phyloP scores from a whole-genome alignment of 345 rosid species.

The Cardamine resedifolia region DNA sequence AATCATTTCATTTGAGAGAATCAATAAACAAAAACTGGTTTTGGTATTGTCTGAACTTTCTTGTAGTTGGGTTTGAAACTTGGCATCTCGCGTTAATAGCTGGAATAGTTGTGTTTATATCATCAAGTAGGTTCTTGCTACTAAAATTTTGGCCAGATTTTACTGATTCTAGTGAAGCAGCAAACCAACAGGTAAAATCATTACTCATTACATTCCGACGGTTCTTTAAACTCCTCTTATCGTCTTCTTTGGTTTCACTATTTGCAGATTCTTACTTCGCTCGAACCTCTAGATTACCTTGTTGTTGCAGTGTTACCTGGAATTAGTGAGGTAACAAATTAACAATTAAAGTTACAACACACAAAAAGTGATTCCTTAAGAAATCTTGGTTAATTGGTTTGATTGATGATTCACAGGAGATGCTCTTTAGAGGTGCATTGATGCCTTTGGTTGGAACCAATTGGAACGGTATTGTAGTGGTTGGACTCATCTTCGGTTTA shows the following conservation, averaged over 20 bases:
- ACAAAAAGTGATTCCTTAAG: not conserved
- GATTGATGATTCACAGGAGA: conserved; percentile 52
- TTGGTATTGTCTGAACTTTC: not conserved
- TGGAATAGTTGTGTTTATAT: conserved; percentile 66
- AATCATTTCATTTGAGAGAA: not conserved
- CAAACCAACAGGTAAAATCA: conserved; percentile 65
- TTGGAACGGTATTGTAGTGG: conserved; percentile 56
- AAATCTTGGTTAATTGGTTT: not conserved
- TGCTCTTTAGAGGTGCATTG: conserved; percentile 76
- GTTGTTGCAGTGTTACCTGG: conserved; percentile 82
- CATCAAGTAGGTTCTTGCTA: conserved; percentile 67
- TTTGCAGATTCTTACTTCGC: conserved; percentile 76
- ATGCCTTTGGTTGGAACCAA: conserved; percentile 70
- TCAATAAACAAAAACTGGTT: not conserved
- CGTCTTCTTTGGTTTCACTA: not conserved
- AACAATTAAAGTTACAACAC: not conserved
- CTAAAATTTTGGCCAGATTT: conserved; percentile 78
- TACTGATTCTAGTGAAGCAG: conserved; percentile 81
- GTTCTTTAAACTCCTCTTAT: conserved; percentile 1
- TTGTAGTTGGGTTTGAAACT: conserved; percentile 74
- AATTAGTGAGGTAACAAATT: conserved; percentile 62
- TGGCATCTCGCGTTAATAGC: conserved; percentile 79
- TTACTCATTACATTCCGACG: not conserved
- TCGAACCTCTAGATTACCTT: conserved; percentile 75
- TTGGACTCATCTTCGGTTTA: conserved; percentile 67